Conservation (phyloP, 495 filamentous ascomycete species). For the Aspergillus olivimuriae region DNA sequence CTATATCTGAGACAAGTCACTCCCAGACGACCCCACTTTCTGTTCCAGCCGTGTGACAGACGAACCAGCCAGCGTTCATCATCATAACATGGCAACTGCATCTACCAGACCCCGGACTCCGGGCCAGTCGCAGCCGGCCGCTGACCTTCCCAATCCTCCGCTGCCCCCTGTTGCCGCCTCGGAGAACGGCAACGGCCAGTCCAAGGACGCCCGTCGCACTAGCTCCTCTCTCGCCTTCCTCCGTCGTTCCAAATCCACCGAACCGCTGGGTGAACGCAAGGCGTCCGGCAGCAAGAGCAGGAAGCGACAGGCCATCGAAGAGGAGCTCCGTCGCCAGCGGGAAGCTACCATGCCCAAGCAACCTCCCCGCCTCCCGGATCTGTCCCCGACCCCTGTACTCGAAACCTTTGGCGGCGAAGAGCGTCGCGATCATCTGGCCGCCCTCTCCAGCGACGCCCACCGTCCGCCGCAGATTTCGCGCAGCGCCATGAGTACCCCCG, state of each 20-base stretch:
- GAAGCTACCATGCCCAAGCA: conserved; percentile 60
- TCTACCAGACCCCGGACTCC: conserved; percentile 20
- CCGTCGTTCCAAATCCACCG: conserved; percentile 74
- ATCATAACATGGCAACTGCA: conserved; percentile 28
- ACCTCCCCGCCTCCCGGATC: conserved; percentile 74
- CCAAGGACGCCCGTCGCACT: conserved; percentile 29
- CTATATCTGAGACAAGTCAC: conserved; percentile 23
- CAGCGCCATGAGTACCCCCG: conserved; percentile 25
- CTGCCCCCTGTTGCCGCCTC: conserved; percentile 9
- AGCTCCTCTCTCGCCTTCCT: conserved; percentile 57
- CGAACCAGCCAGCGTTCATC: conserved; percentile 2
- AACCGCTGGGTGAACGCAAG: conserved; percentile 39
- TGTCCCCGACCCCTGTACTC: conserved; percentile 58
- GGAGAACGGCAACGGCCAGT: conserved; percentile 27
- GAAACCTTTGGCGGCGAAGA: conserved; percentile 68
- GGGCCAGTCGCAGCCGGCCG: conserved; percentile 13
- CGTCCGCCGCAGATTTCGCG: conserved; percentile 10
- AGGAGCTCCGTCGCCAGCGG: conserved; percentile 62
- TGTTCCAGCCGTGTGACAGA: conserved; percentile 16
- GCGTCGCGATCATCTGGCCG: conserved; percentile 58
- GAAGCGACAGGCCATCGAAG: conserved; percentile 54
- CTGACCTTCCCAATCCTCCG: conserved; percentile 6
- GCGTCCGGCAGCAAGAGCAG: conserved; percentile 60
- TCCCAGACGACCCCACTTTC: conserved; percentile 18
- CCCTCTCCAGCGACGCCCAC: conserved; percentile 45